A percentile compares a stretch with the other conserved stretches of the same genome.
Conservation (phyloP, 352 stramenopile species). For the Peronospora belbahrii region DNA sequence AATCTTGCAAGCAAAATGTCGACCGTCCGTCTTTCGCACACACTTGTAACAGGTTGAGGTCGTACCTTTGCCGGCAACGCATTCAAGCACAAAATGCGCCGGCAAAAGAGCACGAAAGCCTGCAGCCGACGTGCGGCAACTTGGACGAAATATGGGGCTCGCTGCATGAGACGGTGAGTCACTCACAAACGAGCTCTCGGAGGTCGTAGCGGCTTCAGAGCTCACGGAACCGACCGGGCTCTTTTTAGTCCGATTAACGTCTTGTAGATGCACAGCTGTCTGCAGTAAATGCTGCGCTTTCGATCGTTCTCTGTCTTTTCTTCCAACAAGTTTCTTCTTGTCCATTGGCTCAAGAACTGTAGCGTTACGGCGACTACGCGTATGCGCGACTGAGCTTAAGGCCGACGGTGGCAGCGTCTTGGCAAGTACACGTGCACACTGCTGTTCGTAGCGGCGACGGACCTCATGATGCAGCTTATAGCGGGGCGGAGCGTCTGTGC, state of each 20-base stretch:
- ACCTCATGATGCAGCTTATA: constrained; percentile 14
- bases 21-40: constrained; percentile 33
- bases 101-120: constrained; percentile 37
- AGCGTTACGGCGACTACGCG: background rate
- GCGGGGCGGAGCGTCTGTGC: constrained; percentile 10
- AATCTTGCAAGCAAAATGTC: constrained; percentile 65
- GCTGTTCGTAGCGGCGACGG: constrained; percentile 21
- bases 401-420: constrained; percentile 11
- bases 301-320: constrained; percentile 6
- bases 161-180: constrained; percentile 25
- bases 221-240: constrained; percentile 16
- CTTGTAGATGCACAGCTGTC: constrained; percentile 24
- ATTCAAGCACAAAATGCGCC: constrained; percentile 44
- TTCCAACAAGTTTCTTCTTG: constrained; percentile 11
- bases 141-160: constrained; percentile 5
- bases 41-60: constrained; percentile 70
- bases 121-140: constrained; percentile 3
- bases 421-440: constrained; percentile 12
- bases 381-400: background rate
- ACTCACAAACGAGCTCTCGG: constrained; percentile 40
- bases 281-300: constrained; percentile 17
- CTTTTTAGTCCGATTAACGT: constrained; percentile 13
- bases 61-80: constrained; percentile 53
- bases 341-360: constrained; percentile 6
- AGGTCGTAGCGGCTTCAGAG: constrained; percentile 32